A percentile compares a stretch with the other conserved stretches of the same genome.
Evolutionary conservation across 768 basidiomycete species (phyloP).

Genomic region (Gautieria morchelliformis): DNA sequence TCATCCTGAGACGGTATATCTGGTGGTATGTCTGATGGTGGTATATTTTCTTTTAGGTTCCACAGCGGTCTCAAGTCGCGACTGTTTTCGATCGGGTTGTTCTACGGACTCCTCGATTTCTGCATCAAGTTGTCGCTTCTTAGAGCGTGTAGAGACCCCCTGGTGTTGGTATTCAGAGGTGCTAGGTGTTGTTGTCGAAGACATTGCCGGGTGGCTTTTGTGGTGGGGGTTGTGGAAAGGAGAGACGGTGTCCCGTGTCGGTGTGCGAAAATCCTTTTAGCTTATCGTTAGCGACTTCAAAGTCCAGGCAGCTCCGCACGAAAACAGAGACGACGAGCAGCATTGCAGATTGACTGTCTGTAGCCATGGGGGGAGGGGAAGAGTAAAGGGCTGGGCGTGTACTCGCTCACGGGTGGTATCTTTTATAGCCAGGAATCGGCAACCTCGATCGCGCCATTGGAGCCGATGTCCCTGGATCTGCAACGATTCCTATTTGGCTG

Average conservation of each 20-base stretch:
- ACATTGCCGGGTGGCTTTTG: not conserved
- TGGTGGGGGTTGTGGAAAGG: too few relatives aligned
- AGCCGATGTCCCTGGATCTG: constrained; percentile 7
- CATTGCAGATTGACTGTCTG: too few relatives aligned
- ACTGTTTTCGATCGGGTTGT: constrained; percentile 5
- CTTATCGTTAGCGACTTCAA: too few relatives aligned
- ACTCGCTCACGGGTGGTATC: too few relatives aligned
- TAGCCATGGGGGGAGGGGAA: too few relatives aligned
- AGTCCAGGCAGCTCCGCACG: too few relatives aligned
- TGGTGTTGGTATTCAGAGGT: not conserved
- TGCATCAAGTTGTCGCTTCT: constrained; percentile 1
- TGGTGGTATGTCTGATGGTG: not conserved
- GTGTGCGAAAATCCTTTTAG: not conserved
- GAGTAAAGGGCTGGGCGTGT: too few relatives aligned
- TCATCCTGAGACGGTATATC: too few relatives aligned
- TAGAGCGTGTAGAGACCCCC: not conserved
- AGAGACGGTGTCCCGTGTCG: not conserved
- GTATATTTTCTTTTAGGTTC: not conserved
- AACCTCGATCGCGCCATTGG: not conserved
- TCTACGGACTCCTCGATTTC: not conserved
- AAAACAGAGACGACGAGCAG: too few relatives aligned
- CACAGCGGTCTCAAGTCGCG: not conserved
- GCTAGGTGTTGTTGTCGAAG: not conserved
- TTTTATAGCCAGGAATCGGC: too few relatives aligned
- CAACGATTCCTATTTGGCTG: not conserved